Evolutionary conservation across 2,329 filamentous ascomycete species (phyloP), one percentile per base, ranked within the genome.

Genomic region (Penicillium olsonii): DNA sequence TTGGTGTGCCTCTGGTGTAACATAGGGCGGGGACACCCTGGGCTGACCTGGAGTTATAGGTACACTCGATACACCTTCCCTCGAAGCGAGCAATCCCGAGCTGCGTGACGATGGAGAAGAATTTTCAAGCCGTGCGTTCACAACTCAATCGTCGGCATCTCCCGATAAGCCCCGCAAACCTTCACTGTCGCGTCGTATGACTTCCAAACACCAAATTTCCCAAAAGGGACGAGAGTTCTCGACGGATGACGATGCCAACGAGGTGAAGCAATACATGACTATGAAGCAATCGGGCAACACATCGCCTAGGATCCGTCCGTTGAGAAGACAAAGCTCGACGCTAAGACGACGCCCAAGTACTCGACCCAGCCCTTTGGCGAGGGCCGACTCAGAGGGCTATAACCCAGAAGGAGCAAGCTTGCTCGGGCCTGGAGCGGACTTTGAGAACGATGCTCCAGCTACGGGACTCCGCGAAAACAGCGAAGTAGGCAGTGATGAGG

Each of bases 141-240:
- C 69, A 24, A 60, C 75, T 12, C 73, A 75, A 45, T 78, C 82
- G 4, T 74, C 78, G 45, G 63, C 76, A 63, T 60, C 61, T 19
- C 61, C 70, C 4, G 68, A 69, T 48, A 71, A 80, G 56, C 78
- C 84, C 12, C 85, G 83, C 67, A 95, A 92, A 68, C 90, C 90
- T 15, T 74, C 81, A 10, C 82, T 92, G 70, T 70, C 82, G 50
- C 86, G 90, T 59, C 85, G 90, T 53, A 79, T 85, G 50, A 92
- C 90, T 1, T 90, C 90, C 19, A 88, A 82, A 53, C 70, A 75
- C 43, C 79, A 84, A 62, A 84, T 84, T 34, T 91, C 90, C 2
- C 84, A 92, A 66, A 87, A 90, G 45, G 89, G 92, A 24, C 88
- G 88, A 54, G 80, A 92, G 52, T 97, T 95, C 73, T 96, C 92